Percentiles rank a stretch among this genome's conserved stretches.
Evolutionary conservation across 108 stramenopile genomes (phyloP).

Genomic region (Aurantiochytrium sp.): DNA sequence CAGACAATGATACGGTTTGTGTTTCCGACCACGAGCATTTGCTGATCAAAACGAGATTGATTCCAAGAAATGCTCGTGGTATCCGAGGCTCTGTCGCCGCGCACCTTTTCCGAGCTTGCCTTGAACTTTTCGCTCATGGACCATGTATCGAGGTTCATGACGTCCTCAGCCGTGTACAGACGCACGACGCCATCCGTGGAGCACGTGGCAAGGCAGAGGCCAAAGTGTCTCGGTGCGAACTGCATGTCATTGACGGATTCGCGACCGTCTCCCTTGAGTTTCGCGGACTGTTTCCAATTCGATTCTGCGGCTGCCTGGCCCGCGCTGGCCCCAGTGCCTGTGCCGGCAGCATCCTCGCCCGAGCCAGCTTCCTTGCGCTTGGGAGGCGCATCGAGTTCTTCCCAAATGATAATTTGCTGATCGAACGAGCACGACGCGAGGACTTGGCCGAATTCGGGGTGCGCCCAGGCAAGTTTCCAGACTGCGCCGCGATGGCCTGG

Average conservation of each 20-base stretch:
- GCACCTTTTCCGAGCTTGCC: constrained; percentile 33
- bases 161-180: constrained; percentile 81
- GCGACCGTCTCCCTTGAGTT: constrained; percentile 28
- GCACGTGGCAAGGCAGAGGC: constrained; percentile 75
- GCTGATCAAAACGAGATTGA: constrained; percentile 76
- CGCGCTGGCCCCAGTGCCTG: not conserved
- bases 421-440: constrained; percentile 84
- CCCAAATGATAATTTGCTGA: constrained; percentile 77
- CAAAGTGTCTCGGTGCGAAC: constrained; percentile 81
- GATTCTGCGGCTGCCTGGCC: not conserved
- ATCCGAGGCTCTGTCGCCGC: not conserved
- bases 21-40: constrained; percentile 71
- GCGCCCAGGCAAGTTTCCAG: constrained; percentile 74
- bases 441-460: constrained; percentile 88
- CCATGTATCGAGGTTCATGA: constrained; percentile 81
- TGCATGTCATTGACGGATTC: constrained; percentile 70
- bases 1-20: constrained; percentile 38
- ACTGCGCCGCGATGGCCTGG: constrained; percentile 70
- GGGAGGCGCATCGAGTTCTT: constrained; percentile 55
- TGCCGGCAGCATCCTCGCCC: not conserved
- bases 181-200: constrained; percentile 75
- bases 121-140: constrained; percentile 59
- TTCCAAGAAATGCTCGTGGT: constrained; percentile 79
- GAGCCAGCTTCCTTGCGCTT: not conserved
- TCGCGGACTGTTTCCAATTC: not conserved